Evolutionary conservation across 2,329 filamentous ascomycete genomes (phyloP).

Genomic region (Dothideomycetes sp.): DNA sequence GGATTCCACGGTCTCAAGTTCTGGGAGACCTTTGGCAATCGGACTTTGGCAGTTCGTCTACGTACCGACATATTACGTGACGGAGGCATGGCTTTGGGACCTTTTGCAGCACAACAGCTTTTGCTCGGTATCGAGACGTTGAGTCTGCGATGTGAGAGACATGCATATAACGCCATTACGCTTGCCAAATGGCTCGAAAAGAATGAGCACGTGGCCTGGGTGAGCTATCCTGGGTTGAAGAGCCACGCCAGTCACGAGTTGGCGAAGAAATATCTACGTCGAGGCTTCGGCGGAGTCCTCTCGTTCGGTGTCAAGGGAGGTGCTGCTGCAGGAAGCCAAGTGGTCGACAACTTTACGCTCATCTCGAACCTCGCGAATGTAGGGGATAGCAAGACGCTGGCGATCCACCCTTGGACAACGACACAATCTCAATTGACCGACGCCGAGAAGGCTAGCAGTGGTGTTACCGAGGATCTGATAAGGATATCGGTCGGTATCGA

Average conservation of each 20-base stretch:
- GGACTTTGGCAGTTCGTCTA: conserved; percentile 74
- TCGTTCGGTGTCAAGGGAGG: conserved; percentile 92
- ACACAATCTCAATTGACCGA: conserved; percentile 88
- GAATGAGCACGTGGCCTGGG: conserved; percentile 80
- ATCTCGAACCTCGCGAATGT: conserved; percentile 96
- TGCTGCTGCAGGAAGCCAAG: conserved; percentile 68
- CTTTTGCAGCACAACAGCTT: conserved; percentile 87
- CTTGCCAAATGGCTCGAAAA: conserved; percentile 76
- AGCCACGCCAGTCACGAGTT: conserved; percentile 69
- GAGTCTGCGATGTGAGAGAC: conserved; percentile 74
- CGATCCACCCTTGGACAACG: conserved; percentile 91
- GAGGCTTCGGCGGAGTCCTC: conserved; percentile 81
- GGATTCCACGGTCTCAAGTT: conserved; percentile 93
- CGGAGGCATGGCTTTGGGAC: conserved; percentile 71
- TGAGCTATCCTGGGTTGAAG: conserved; percentile 82
- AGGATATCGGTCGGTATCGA: conserved; percentile 92
- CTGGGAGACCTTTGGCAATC: conserved; percentile 79
- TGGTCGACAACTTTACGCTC: conserved; percentile 90
- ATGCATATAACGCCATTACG: conserved; percentile 72
- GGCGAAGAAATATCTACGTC: conserved; percentile 78
- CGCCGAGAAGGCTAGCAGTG: conserved; percentile 69
- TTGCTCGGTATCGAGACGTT: conserved; percentile 84
- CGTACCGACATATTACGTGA: conserved; percentile 88
- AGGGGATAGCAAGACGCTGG: conserved; percentile 87
- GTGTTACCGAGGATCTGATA: conserved; percentile 84